phyloP scores from a whole-genome alignment of 2,329 filamentous ascomycete genomes.

The Fusarium lateritium region DNA sequence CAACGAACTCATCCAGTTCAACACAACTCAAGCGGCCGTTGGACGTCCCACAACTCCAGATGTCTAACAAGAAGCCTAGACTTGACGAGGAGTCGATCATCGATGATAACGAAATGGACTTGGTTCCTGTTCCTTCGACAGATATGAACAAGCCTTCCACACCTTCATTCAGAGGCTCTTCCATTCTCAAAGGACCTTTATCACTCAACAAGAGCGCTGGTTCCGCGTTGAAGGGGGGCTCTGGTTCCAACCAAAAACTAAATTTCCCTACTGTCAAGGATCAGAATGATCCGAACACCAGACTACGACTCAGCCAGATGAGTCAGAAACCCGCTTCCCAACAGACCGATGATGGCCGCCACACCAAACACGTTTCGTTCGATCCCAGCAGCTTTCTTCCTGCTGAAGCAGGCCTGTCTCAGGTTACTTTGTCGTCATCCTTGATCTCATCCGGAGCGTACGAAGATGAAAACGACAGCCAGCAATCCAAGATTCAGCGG shows the following conservation, averaged over 20 bases:
- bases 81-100: background rate
- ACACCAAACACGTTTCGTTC: slow-evolving; percentile 46
- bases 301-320: slow-evolving; percentile 76
- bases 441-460: slow-evolving; percentile 24
- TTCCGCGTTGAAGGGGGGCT: slow-evolving; percentile 15
- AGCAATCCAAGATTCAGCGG: slow-evolving; percentile 31
- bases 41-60: slow-evolving; percentile 3
- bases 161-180: slow-evolving; percentile 7
- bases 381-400: slow-evolving; percentile 29
- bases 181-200: slow-evolving; percentile 15
- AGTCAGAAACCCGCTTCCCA: slow-evolving; percentile 63
- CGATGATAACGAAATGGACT: slow-evolving; percentile 20
- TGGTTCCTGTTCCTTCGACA: slow-evolving; percentile 31
- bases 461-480: slow-evolving; percentile 17
- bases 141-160: slow-evolving; percentile 4
- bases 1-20: slow-evolving; percentile 4
- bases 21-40: slow-evolving; percentile 30
- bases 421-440: slow-evolving; percentile 31
- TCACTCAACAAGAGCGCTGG: slow-evolving; percentile 1
- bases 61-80: slow-evolving; percentile 21
- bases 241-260: slow-evolving; percentile 60
- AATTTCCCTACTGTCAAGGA: slow-evolving; percentile 85
- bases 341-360: slow-evolving; percentile 57
- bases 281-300: slow-evolving; percentile 74
- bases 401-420: slow-evolving; percentile 9